Conservation (phyloP, 2,329 filamentous ascomycete genomes). For the Trichoderma sp. region DNA sequence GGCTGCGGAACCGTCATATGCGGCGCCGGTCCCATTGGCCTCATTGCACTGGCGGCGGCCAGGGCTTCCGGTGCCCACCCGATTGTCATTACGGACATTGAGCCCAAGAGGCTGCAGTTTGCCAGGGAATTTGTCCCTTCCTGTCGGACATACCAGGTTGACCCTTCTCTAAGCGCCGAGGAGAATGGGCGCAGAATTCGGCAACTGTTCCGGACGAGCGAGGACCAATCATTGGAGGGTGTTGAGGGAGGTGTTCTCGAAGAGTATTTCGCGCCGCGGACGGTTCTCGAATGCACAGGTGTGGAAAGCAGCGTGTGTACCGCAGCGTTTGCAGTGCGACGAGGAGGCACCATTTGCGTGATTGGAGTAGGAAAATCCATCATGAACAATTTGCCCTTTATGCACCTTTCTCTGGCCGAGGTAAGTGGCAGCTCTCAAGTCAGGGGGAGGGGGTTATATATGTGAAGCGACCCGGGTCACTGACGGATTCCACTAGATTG, state of each 20-base stretch:
- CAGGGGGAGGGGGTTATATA: too few species aligned
- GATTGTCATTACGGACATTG: constrained; percentile 12
- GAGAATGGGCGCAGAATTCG: constrained; percentile 12
- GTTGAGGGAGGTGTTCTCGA: background rate
- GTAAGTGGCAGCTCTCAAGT: background rate
- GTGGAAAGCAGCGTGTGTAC: constrained; percentile 20
- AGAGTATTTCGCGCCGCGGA: constrained; percentile 13
- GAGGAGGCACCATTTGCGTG: constrained; percentile 14
- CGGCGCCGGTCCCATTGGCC: constrained; percentile 3
- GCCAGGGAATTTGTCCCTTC: constrained; percentile 9
- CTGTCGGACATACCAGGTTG: constrained; percentile 16
- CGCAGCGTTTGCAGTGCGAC: constrained; percentile 13
- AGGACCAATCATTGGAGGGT: background rate
- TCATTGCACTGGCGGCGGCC: constrained; percentile 13
- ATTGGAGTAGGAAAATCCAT: constrained; percentile 20
- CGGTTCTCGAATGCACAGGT: constrained; percentile 8
- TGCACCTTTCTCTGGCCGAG: constrained; percentile 21
- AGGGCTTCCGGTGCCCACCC: constrained; percentile 18
- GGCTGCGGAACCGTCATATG: constrained; percentile 9
- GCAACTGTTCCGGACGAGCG: background rate
- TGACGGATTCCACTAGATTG: background rate
- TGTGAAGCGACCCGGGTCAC: background rate
- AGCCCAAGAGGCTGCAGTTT: constrained; percentile 15
- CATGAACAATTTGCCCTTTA: constrained; percentile 21
- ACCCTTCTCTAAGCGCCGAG: background rate